Conservation (phyloP, 106 monocot species). For the Dendrobium chrysotoxum region DNA sequence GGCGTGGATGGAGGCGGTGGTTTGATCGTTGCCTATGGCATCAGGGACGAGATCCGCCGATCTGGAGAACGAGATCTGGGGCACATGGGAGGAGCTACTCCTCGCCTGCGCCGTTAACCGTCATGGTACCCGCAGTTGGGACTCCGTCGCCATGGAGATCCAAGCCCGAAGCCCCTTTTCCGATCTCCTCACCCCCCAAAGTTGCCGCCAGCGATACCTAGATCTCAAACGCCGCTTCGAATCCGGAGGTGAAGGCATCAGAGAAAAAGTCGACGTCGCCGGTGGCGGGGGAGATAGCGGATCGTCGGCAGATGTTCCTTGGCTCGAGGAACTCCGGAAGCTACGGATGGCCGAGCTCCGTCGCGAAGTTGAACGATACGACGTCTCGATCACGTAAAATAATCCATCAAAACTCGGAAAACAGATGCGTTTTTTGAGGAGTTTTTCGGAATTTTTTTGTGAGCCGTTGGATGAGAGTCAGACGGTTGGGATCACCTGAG, state of each 20-base stretch:
- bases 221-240: conserved; percentile 60
- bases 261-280: conserved; percentile 1
- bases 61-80: conserved; percentile 72
- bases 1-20: conserved; percentile 6
- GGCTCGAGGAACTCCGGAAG: conserved; percentile 79
- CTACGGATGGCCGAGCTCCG: conserved; percentile 93
- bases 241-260: conserved; percentile 5
- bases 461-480: conserved; percentile 44
- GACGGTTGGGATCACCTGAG: neutral
- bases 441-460: neutral
- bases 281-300: neutral
- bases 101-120: conserved; percentile 73
- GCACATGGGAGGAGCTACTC: conserved; percentile 92
- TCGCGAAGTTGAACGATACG: conserved; percentile 65
- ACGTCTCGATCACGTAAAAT: conserved; percentile 78
- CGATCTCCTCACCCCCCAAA: conserved; percentile 33
- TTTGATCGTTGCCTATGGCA: neutral
- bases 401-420: neutral
- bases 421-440: neutral
- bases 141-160: conserved; percentile 73
- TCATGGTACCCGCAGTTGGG: conserved; percentile 74
- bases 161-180: conserved; percentile 35
- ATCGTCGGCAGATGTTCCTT: conserved; percentile 19
- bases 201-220: conserved; percentile 40
- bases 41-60: conserved; percentile 57